A percentile compares a stretch with the other conserved stretches of the same genome.
Conservation (phyloP, 2,329 filamentous ascomycete species). For the Ophiostoma montium region DNA sequence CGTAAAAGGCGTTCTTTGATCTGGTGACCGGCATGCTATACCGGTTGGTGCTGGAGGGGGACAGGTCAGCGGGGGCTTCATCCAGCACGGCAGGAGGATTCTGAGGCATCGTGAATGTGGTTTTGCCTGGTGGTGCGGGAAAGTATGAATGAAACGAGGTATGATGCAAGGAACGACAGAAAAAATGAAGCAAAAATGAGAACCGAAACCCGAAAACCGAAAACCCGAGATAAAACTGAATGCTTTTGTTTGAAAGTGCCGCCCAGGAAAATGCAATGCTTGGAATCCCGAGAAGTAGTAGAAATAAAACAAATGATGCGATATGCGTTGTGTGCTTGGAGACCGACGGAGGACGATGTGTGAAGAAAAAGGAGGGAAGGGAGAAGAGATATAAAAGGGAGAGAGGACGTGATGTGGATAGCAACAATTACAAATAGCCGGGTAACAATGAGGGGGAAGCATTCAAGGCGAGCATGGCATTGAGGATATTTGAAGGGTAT, state of each 20-base stretch:
- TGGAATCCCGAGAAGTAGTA: background rate
- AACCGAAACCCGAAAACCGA: background rate
- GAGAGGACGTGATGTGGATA: background rate
- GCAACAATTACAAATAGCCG: no score
- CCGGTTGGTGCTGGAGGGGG: slow-evolving; percentile 54
- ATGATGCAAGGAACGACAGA: no score
- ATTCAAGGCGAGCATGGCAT: no score
- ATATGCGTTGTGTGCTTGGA: no score
- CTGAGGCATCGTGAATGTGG: background rate
- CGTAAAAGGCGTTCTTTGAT: slow-evolving; percentile 52
- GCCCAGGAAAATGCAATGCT: no score
- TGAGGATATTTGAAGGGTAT: no score
- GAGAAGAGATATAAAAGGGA: background rate
- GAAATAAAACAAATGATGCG: background rate
- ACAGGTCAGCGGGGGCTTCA: slow-evolving; percentile 5
- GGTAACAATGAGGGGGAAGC: no score
- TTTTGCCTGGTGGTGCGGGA: background rate
- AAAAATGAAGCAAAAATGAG: no score
- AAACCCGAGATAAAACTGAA: no score
- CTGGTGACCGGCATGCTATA: slow-evolving; percentile 86
- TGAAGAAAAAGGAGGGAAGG: background rate
- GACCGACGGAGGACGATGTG: no score
- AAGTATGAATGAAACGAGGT: no score
- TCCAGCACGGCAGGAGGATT: background rate
- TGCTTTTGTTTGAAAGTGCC: no score